phyloP scores from a whole-genome alignment of 331 rosid species.

The Malus hybrid region DNA sequence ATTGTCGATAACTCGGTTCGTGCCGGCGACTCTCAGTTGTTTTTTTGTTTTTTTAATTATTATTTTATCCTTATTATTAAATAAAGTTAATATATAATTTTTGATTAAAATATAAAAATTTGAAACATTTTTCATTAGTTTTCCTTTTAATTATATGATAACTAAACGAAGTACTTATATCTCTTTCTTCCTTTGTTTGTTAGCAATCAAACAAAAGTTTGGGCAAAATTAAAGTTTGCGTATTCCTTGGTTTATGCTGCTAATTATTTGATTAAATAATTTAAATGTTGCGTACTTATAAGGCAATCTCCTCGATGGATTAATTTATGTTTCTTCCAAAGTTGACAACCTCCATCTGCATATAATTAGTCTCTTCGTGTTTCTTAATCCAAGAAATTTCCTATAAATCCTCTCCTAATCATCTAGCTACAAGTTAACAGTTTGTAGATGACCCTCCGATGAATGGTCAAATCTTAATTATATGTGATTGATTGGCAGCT shows the following conservation, averaged over 20 bases:
- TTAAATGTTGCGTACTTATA: background rate
- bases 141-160: no score
- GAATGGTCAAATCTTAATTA: no score
- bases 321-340: background rate
- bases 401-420: no score
- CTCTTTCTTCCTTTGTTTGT: slow-evolving; percentile 2
- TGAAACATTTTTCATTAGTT: no score
- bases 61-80: no score
- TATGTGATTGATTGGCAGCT: no score
- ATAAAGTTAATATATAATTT: no score
- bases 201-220: slow-evolving; percentile 1
- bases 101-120: no score
- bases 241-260: background rate
- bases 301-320: background rate
- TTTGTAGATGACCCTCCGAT: no score
- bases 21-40: background rate
- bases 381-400: background rate
- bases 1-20: background rate
- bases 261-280: background rate
- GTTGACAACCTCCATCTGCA: background rate
- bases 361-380: background rate
- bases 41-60: no score
- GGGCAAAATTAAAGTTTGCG: background rate
- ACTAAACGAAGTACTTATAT: background rate
- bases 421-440: no score